A percentile compares a stretch with the other conserved stretches of the same genome.
phyloP scores from a whole-genome alignment of 805 yeast species.

The Myxozyma neotropica region DNA sequence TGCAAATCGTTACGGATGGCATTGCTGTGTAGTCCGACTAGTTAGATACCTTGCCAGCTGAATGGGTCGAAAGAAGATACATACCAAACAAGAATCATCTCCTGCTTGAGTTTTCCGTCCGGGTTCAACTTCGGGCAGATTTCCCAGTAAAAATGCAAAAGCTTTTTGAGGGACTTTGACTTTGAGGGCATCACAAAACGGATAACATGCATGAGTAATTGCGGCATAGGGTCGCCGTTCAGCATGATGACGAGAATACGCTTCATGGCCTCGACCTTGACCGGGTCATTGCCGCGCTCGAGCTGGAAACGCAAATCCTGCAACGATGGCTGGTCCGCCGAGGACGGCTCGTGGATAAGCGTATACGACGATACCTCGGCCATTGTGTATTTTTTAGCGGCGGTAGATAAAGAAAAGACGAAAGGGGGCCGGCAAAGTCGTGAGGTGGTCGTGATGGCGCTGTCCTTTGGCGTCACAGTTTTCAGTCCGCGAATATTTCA shows the following conservation, averaged over 20 bases:
- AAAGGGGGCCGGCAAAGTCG: constrained; percentile 1
- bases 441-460: not conserved
- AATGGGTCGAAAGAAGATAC: not conserved
- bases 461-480: constrained; percentile 12
- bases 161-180: constrained; percentile 85
- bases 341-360: constrained; percentile 34
- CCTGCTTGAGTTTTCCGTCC: constrained; percentile 92
- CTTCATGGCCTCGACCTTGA: constrained; percentile 87
- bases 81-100: constrained; percentile 93
- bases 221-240: constrained; percentile 91
- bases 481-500: constrained; percentile 5
- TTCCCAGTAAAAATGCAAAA: constrained; percentile 96
- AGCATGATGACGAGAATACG: constrained; percentile 81
- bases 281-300: constrained; percentile 88
- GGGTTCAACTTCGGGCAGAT: constrained; percentile 88
- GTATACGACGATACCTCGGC: constrained; percentile 33
- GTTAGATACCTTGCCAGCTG: not conserved
- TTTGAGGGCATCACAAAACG: constrained; percentile 96
- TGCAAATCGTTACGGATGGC: constrained; percentile 96
- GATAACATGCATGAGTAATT: constrained; percentile 91
- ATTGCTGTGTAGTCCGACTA: constrained; percentile 49
- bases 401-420: not conserved
- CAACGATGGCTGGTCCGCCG: constrained; percentile 50
- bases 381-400: constrained; percentile 10
- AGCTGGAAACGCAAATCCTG: constrained; percentile 74